phyloP scores from a whole-genome alignment of 495 filamentous ascomycete genomes.

The Penicillium bovifimosum region DNA sequence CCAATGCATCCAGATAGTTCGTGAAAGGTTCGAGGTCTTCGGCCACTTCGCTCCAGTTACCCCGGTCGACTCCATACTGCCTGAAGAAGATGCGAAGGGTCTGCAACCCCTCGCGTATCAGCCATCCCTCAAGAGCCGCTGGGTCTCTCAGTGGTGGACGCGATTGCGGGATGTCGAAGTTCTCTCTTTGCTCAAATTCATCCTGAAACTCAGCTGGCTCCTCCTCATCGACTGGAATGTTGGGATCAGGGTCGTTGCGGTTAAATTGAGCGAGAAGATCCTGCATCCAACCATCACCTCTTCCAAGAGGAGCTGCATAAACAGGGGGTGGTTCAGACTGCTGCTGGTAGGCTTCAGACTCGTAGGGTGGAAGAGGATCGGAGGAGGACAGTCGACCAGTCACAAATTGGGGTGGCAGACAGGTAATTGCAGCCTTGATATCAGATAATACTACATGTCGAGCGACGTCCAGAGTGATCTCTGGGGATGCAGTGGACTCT shows the following conservation, averaged over 20 bases:
- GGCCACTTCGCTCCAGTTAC: conserved; percentile 38
- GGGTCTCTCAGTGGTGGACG: conserved; percentile 28
- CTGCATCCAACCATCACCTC: conserved; percentile 38
- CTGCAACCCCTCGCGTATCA: conserved; percentile 32
- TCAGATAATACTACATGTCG: conserved; percentile 77
- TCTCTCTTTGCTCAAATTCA: conserved; percentile 8
- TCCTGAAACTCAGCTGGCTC: not conserved
- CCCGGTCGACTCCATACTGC: conserved; percentile 41
- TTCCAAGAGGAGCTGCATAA: conserved; percentile 32
- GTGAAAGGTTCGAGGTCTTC: conserved; percentile 33
- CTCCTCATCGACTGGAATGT: not conserved
- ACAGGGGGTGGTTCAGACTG: conserved; percentile 37
- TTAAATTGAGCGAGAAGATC: conserved; percentile 38
- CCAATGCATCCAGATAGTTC: conserved; percentile 36
- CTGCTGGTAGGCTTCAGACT: conserved; percentile 37
- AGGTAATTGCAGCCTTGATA: conserved; percentile 46
- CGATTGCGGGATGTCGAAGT: conserved; percentile 1
- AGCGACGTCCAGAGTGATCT: conserved; percentile 61
- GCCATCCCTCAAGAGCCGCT: conserved; percentile 33
- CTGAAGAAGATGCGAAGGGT: conserved; percentile 33
- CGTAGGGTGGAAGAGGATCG: conserved; percentile 43
- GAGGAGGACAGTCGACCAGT: conserved; percentile 40
- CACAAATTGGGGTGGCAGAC: conserved; percentile 39
- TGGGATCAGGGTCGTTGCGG: conserved; percentile 11
- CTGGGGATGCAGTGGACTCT: conserved; percentile 34